Conservation (phyloP, 2,329 filamentous ascomycete species). For the Cercospora canescens region DNA sequence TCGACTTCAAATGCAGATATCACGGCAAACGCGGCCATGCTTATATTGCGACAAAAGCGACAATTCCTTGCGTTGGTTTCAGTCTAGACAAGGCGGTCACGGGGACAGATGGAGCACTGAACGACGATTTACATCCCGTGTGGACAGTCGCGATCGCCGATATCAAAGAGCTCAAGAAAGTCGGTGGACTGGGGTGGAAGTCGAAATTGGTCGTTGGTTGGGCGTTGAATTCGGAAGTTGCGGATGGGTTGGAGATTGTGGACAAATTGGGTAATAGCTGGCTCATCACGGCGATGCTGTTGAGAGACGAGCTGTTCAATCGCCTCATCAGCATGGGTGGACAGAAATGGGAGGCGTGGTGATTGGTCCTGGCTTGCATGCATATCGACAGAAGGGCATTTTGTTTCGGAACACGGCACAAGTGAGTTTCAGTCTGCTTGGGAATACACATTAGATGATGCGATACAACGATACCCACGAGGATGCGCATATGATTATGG, state of each 20-base stretch:
- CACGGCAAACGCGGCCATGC: constrained; percentile 71
- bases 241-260: constrained; percentile 70
- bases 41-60: constrained; percentile 67
- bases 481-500: not conserved
- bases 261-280: constrained; percentile 58
- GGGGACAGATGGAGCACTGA: constrained; percentile 37
- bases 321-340: constrained; percentile 72
- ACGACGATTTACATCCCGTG: constrained; percentile 57
- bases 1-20: constrained; percentile 73
- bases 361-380: not conserved
- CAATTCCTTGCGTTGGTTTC: constrained; percentile 68
- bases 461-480: not conserved
- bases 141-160: constrained; percentile 73
- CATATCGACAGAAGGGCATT: constrained; percentile 14
- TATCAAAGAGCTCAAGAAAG: constrained; percentile 72
- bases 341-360: constrained; percentile 84
- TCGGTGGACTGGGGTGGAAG: constrained; percentile 83
- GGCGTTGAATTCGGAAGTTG: constrained; percentile 71
- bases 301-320: constrained; percentile 80
- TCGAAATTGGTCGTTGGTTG: constrained; percentile 79
- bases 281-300: constrained; percentile 68
- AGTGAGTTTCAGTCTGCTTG: not conserved
- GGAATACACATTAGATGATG: not conserved
- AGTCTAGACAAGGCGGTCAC: constrained; percentile 54
- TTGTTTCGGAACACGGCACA: not conserved